Conservation (phyloP, 371 early-diverging fungal species). For the Mucor mucedo region DNA sequence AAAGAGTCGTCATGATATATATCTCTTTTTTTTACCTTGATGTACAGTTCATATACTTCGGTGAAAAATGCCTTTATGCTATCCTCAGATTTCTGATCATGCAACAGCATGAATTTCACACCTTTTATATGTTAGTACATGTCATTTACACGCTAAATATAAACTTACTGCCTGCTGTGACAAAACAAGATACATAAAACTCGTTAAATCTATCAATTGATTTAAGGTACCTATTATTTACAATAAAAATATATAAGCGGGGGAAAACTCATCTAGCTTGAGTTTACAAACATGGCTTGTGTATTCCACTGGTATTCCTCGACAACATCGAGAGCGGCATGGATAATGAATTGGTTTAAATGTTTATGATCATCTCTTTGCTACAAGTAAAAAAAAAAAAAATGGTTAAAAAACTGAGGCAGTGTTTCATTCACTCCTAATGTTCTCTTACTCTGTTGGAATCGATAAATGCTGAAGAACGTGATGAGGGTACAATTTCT, state of each 20-base stretch:
- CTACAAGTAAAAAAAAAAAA: background rate
- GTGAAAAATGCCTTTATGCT: conserved; percentile 88
- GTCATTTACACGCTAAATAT: background rate
- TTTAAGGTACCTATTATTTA: conserved; percentile 81
- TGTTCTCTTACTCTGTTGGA: conserved; percentile 34
- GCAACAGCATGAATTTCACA: conserved; percentile 89
- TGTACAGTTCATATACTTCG: conserved; percentile 89
- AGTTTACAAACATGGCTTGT: conserved; percentile 68
- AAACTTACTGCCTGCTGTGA: conserved; percentile 82
- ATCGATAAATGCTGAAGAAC: conserved; percentile 42
- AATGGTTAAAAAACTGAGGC: too few species aligned
- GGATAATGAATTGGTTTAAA: conserved; percentile 94
- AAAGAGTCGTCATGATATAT: background rate
- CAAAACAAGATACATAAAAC: conserved; percentile 89
- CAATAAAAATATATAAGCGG: background rate
- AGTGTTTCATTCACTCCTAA: too few species aligned
- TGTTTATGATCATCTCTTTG: conserved; percentile 86
- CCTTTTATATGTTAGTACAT: conserved; percentile 42
- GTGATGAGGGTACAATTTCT: conserved; percentile 73
- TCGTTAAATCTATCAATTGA: conserved; percentile 95
- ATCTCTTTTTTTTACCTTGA: conserved; percentile 68
- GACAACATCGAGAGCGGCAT: conserved; percentile 94
- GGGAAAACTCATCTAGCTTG: too few species aligned
- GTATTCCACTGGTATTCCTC: conserved; percentile 92
- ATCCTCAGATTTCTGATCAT: conserved; percentile 88